A percentile compares a stretch with the other conserved stretches of the same genome.
Conservation (phyloP, 805 yeast genomes). For the Torulaspora quercuum region DNA sequence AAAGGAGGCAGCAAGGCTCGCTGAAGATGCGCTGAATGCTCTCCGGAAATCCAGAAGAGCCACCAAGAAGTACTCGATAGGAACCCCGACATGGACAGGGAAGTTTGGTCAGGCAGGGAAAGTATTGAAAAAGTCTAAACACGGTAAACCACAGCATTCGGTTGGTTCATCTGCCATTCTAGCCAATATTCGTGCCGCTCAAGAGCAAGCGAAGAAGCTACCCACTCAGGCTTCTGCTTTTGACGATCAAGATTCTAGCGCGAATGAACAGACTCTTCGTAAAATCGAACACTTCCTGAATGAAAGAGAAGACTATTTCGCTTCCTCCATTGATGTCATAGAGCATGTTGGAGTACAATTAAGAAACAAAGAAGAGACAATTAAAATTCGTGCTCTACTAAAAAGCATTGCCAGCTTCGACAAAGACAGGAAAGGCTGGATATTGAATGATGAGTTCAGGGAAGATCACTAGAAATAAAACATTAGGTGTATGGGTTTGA, state of each 20-base stretch:
- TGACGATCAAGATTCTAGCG: slow-evolving; percentile 3
- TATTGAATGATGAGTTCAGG: slow-evolving; percentile 51
- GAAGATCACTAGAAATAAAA: slow-evolving; percentile 1
- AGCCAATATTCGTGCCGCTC: slow-evolving; percentile 25
- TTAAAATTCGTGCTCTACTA: slow-evolving; percentile 63
- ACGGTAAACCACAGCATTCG: slow-evolving; percentile 2
- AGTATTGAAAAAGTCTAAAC: slow-evolving; percentile 30
- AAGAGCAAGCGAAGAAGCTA: slow-evolving; percentile 13
- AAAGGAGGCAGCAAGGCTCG: slow-evolving; percentile 56
- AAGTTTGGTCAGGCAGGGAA: slow-evolving; percentile 81
- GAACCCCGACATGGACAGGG: slow-evolving; percentile 97
- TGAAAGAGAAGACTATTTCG: slow-evolving; percentile 38
- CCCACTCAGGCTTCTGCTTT: slow-evolving; percentile 8
- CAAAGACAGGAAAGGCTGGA: slow-evolving; percentile 57
- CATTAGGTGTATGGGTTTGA: slow-evolving; percentile 8
- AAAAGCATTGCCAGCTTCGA: slow-evolving; percentile 69
- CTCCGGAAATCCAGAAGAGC: slow-evolving; percentile 51
- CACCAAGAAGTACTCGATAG: slow-evolving; percentile 48
- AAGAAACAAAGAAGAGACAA: slow-evolving; percentile 50
- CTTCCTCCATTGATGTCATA: slow-evolving; percentile 50
- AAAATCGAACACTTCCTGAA: slow-evolving; percentile 41
- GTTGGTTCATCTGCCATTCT: slow-evolving; percentile 27
- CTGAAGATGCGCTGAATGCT: slow-evolving; percentile 52
- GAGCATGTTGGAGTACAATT: slow-evolving; percentile 39
- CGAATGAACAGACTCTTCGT: slow-evolving; percentile 10